These are phyloP conservation scores for Leccinum obscurum DNA, from an alignment of 768 basidiomycete species.

Conservation along the genomic window DNA sequence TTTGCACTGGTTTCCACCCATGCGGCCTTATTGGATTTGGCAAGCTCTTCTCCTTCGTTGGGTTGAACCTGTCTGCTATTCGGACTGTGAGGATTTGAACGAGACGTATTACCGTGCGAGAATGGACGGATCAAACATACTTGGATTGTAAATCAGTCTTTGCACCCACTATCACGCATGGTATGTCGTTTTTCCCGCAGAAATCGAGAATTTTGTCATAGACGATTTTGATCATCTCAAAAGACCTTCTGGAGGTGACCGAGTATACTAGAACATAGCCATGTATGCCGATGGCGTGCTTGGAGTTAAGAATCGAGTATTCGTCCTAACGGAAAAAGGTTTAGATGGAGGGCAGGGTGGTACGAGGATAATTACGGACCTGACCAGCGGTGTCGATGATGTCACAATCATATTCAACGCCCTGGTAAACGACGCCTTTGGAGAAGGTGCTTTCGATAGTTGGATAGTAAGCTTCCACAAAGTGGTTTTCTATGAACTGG, in stretches of 20 bases:
- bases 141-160: slow-evolving; percentile 81
- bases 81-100: slow-evolving; percentile 33
- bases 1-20: slow-evolving; percentile 91
- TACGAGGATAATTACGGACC: slow-evolving; percentile 44
- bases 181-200: slow-evolving; percentile 79
- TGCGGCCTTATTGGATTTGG: slow-evolving; percentile 67
- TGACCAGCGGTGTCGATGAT: slow-evolving; percentile 99
- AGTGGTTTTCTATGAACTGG: slow-evolving; percentile 91
- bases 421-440: slow-evolving; percentile 85
- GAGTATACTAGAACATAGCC: slow-evolving; percentile 97
- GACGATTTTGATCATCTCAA: slow-evolving; percentile 92
- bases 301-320: slow-evolving; percentile 89
- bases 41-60: slow-evolving; percentile 74
- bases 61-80: slow-evolving; percentile 69
- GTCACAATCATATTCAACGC: slow-evolving; percentile 91
- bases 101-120: slow-evolving; percentile 12
- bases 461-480: slow-evolving; percentile 91
- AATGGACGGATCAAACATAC: slow-evolving; percentile 44
- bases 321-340: slow-evolving; percentile 60
- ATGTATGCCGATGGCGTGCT: slow-evolving; percentile 96
- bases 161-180: slow-evolving; percentile 93
- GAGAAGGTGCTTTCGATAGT: slow-evolving; percentile 89
- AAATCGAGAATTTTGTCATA: slow-evolving; percentile 94
- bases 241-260: slow-evolving; percentile 83
- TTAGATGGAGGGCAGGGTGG: slow-evolving; percentile 6